Evolutionary conservation across 2,329 filamentous ascomycete genomes (phyloP), one percentile per base, ranked within the genome.

Genomic region (Chrysosphaeria jannelii): DNA sequence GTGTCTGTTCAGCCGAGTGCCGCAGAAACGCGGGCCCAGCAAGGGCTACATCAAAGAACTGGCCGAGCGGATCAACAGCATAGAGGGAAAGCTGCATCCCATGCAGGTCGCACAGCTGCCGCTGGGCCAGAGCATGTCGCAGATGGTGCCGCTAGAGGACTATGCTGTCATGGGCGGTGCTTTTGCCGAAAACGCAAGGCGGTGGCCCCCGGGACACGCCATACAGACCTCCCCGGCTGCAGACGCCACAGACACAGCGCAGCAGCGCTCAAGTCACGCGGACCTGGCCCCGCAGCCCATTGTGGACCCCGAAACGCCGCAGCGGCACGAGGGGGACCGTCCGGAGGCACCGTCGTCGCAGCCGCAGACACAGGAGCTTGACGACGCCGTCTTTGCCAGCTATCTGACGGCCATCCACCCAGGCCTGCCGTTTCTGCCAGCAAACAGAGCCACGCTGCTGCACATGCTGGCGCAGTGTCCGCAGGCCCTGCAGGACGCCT

Each of bases 1-100:
- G 12, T 90, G 78, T 43, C 56, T 78, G 11, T 90, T 89, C 39
- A 88, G 72, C 41, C 60, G 78, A 23, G 67, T 85, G 25, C 76
- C 75, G 1, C 74, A 85, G 53, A 89, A 85, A 43, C 57, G 74
- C 29, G 76, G 78, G 2, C 76, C 78, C 3, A 85, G 70, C 38
- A 90, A 89, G 56, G 78, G 78, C 55, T 89, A 89, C 35, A 90
- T 90, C 40, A 89, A 88, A 39, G 76, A 89, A 41, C 56, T 90
- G 12, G 75, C 76, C 13, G 76, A 89, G 38, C 56, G 78, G 13
- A 63, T 90, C 28, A 65, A 79, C 35, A 67, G 60, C 20, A 66
- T 90, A 21, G 78, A 89, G 39, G 70, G 67, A 32, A 71, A 75
- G 37, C 61, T 85, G 27, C 7, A n/a, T n/a, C 7, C 7, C 16